phyloP scores from a whole-genome alignment of 495 filamentous ascomycete genomes.

The Daldinia decipiens region DNA sequence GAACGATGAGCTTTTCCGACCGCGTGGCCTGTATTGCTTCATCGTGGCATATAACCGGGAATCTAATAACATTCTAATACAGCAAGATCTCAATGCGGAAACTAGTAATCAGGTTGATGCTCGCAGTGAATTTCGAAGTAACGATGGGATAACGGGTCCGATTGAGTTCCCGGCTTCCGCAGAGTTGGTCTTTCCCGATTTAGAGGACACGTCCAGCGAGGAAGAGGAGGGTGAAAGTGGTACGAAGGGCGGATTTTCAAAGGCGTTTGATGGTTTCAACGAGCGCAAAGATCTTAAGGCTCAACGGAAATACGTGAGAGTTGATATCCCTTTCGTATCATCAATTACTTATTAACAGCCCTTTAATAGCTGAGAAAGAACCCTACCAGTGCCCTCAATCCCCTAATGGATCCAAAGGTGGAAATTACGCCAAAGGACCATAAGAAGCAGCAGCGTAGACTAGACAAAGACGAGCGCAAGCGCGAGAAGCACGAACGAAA shows the following conservation, averaged over 20 bases:
- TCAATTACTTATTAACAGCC: neutral
- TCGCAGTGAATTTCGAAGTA: constrained; percentile 28
- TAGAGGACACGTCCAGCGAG: constrained; percentile 23
- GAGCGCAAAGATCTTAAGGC: constrained; percentile 24
- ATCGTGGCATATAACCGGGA: constrained; percentile 65
- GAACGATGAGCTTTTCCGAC: constrained; percentile 68
- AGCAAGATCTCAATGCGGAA: constrained; percentile 26
- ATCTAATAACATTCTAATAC: constrained; percentile 19
- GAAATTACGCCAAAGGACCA: constrained; percentile 32
- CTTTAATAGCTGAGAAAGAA: constrained; percentile 19
- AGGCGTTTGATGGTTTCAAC: constrained; percentile 19
- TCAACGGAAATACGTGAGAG: constrained; percentile 38
- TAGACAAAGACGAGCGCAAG: constrained; percentile 28
- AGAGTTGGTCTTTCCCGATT: constrained; percentile 42
- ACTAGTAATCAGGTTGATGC: neutral
- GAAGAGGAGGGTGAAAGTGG: constrained; percentile 42
- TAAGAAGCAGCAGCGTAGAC: constrained; percentile 19
- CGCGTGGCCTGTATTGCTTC: constrained; percentile 67
- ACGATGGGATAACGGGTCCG: constrained; percentile 41
- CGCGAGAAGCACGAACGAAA: constrained; percentile 28
- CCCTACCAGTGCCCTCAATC: constrained; percentile 20
- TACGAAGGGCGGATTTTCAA: neutral
- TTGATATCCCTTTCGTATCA: neutral
- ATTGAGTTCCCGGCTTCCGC: constrained; percentile 45
- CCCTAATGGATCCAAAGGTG: constrained; percentile 26